Conservation (phyloP, 2,329 filamentous ascomycete species). For the Teratosphaeria nubilosa region DNA sequence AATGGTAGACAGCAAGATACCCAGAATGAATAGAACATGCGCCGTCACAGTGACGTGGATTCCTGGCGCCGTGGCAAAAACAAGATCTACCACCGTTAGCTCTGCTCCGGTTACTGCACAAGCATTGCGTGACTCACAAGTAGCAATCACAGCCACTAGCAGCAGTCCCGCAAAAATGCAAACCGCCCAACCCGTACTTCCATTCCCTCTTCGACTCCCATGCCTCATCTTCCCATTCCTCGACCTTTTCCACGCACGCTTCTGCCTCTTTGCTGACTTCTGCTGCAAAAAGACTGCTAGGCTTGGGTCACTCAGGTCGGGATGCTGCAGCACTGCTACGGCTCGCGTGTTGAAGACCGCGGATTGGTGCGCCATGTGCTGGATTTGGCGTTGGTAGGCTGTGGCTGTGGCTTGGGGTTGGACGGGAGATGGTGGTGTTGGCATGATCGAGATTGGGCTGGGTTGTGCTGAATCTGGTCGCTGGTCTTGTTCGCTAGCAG, state of each 20-base stretch:
- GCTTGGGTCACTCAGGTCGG: conserved; percentile 20
- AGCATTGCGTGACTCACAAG: conserved; percentile 17
- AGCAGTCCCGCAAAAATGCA: conserved; percentile 18
- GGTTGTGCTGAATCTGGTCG: conserved; percentile 8
- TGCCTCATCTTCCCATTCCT: conserved; percentile 5
- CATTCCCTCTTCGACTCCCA: not conserved
- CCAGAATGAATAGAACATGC: conserved; percentile 68
- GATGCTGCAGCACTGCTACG: conserved; percentile 20
- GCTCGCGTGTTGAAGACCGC: conserved; percentile 18
- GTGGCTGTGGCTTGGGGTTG: not conserved
- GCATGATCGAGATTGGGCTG: conserved; percentile 8
- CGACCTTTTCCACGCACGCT: conserved; percentile 14
- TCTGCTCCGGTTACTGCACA: not conserved
- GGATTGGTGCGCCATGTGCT: conserved; percentile 17
- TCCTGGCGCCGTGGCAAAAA: conserved; percentile 53
- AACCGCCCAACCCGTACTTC: conserved; percentile 6
- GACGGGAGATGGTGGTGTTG: conserved; percentile 1
- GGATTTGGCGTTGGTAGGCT: conserved; percentile 11
- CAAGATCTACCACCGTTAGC: conserved; percentile 50
- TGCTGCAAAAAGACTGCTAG: conserved; percentile 19
- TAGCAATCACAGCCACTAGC: conserved; percentile 21
- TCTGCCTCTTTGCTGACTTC: conserved; percentile 13
- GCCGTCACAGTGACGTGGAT: conserved; percentile 58
- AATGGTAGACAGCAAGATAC: conserved; percentile 62
- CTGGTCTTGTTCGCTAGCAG: not conserved